Base-by-base conservation (phyloP, 352 stramenopile species). In the Saprolegnia diclina region DNA sequence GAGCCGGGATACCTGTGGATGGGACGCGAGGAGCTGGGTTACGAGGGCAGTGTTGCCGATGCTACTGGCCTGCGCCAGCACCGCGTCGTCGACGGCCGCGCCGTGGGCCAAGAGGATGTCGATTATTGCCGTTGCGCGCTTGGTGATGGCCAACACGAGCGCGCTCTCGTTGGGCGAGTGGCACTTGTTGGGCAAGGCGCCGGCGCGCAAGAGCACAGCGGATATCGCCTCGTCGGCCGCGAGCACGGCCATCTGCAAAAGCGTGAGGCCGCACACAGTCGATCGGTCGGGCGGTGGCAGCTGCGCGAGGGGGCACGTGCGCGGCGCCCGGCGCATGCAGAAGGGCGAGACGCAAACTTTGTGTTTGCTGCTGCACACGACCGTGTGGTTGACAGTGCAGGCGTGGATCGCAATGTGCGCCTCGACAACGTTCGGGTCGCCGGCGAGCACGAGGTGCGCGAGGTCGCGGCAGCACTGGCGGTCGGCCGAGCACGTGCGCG, bases 171-270 rank as follows among this genome's bases (percentile, higher is more conserved):
- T 74, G 32, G 73, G 74, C 66, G 82, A 87, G 61, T 71, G 19
- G 14, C 9, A 62, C 53, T 67, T 79, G 73, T 86, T 88, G 10
- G 81, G 76, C 37, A 86, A 73, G 18, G 82, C 84, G 50, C 86
- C 78, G 56, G 78, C 73, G 35, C 77, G 78, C 32, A 92, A 77
- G 55, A 92, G 67, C 48, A 91, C 56, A 73, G 86, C 85, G 50
- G 80, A 81, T 35, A 92, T 76, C 21, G 76, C 74, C 24, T 61
- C 62, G 73, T 91, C 77, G 21, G 79, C 81, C 0, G 71, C 56
- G 63, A 83, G 79, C 64, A 82, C 85, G 26, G 83, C 82, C 46
- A 91, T 82, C 63, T 92, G 80, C 5, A 92, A 69, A 35, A 83
- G 81, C 56, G 82, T 90, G 57, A 86, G 82, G 48, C 84, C 84